Percentiles rank a stretch among this genome's conserved stretches.
Evolutionary conservation across 2,329 filamentous ascomycete genomes (phyloP).

Genomic region (Phialemonium atrogriseum): DNA sequence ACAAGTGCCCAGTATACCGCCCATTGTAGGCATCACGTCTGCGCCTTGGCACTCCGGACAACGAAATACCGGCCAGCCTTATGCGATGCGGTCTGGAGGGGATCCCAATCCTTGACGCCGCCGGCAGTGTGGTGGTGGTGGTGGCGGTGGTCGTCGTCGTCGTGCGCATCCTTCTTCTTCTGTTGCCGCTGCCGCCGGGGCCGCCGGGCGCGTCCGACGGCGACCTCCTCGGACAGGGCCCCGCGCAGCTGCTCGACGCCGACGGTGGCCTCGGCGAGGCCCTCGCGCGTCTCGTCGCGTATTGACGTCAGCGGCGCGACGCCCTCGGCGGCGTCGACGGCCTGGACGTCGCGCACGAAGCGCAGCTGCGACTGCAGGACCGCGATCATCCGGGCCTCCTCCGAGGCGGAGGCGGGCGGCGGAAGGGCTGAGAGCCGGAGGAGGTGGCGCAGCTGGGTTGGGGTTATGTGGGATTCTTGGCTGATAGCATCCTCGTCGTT

Average conservation of each 20-base stretch:
- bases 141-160: too few relatives aligned
- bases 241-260: slow-evolving; percentile 47
- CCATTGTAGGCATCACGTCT: neutral
- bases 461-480: slow-evolving; percentile 41
- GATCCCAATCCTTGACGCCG: slow-evolving; percentile 69
- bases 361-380: slow-evolving; percentile 76
- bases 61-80: slow-evolving; percentile 69
- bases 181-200: slow-evolving; percentile 24
- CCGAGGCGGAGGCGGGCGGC: slow-evolving; percentile 49
- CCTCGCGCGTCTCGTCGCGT: slow-evolving; percentile 64
- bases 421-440: slow-evolving; percentile 86
- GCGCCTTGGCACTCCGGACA: slow-evolving; percentile 51
- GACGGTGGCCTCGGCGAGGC: slow-evolving; percentile 48
- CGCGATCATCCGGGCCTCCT: slow-evolving; percentile 63
- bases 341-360: slow-evolving; percentile 83
- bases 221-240: slow-evolving; percentile 51
- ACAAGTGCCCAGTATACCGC: too few relatives aligned
- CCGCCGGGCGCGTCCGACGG: slow-evolving; percentile 45
- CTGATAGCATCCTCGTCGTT: neutral
- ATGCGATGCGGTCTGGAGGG: slow-evolving; percentile 55
- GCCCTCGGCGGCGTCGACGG: slow-evolving; percentile 63
- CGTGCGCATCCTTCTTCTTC: slow-evolving; percentile 11
- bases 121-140: too few relatives aligned
- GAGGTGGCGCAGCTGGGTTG: slow-evolving; percentile 69
- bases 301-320: slow-evolving; percentile 70